A percentile compares a stretch with the other conserved stretches of the same genome.
These are phyloP conservation scores for Colletotrichum magnum DNA, from an alignment of 2,329 filamentous ascomycete species.

Conservation along the genomic window DNA sequence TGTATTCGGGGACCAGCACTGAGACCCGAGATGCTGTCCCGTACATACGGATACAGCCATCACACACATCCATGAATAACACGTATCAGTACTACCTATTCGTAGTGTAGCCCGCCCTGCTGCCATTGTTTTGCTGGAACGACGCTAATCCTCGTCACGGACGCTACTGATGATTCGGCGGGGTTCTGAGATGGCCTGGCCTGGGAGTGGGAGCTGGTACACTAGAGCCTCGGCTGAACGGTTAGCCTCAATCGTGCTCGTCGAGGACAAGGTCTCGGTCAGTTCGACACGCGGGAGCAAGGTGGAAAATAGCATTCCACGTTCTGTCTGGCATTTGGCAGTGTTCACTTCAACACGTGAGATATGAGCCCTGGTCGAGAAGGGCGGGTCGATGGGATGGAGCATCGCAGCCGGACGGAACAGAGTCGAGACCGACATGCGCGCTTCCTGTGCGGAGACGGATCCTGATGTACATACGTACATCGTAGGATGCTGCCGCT, in stretches of 20 bases:
- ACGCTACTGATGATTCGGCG: constrained; percentile 18
- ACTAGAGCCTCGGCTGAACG: constrained; percentile 2
- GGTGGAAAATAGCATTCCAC: neutral
- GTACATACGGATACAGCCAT: too few species aligned
- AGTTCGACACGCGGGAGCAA: constrained; percentile 4
- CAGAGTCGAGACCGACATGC: constrained; percentile 4
- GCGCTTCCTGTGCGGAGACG: neutral
- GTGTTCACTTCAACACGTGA: neutral
- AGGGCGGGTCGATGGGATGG: neutral
- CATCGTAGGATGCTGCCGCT: neutral
- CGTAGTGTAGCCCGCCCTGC: neutral
- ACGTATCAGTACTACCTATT: constrained; percentile 12
- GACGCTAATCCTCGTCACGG: constrained; percentile 18
- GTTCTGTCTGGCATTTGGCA: neutral
- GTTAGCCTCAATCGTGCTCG: constrained; percentile 7
- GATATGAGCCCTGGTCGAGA: neutral
- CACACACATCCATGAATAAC: too few species aligned
- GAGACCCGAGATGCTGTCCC: too few species aligned
- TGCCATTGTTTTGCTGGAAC: constrained; percentile 14
- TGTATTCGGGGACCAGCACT: neutral
- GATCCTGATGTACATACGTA: neutral
- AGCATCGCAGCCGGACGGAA: constrained; percentile 1
- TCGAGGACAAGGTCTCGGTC: constrained; percentile 26
- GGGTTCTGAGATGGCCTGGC: constrained; percentile 28
- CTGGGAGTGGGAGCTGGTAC: neutral